Percentiles rank a stretch among this genome's conserved stretches.
Conservation (phyloP, 2,329 filamentous ascomycete genomes). For the Aschersonia sp. region DNA sequence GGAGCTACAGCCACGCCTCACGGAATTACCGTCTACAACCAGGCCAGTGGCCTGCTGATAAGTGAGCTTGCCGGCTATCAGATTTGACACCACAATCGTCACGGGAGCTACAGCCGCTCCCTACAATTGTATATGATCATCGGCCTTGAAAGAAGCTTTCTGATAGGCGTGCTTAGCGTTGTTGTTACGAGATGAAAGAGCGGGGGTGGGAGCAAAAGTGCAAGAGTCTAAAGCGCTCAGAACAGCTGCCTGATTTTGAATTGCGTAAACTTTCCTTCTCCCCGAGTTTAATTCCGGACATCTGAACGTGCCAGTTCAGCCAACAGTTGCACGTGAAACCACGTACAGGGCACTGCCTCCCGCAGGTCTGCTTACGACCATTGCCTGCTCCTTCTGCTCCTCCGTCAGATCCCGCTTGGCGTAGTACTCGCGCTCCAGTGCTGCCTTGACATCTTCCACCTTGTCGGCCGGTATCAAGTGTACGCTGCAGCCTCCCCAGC, state of each 20-base stretch:
- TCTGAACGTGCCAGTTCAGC: not conserved
- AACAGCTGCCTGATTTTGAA: not conserved
- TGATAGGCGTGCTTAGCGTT: no score
- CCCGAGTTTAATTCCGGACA: not conserved
- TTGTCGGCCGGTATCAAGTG: slow-evolving; percentile 79
- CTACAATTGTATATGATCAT: no score
- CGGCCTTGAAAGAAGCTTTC: no score
- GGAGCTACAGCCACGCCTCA: no score
- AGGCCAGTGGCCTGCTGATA: no score
- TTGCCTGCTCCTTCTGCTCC: slow-evolving; percentile 63
- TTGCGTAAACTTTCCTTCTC: not conserved
- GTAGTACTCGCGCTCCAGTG: slow-evolving; percentile 75
- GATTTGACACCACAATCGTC: no score
- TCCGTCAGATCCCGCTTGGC: slow-evolving; percentile 46
- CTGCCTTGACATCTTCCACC: slow-evolving; percentile 62
- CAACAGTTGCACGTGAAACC: slow-evolving; percentile 16
- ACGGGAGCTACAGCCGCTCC: no score
- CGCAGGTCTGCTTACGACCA: slow-evolving; percentile 81
- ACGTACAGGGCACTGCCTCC: slow-evolving; percentile 49
- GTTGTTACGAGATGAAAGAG: no score
- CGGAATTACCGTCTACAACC: no score
- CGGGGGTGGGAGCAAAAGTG: no score
- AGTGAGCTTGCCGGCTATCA: no score
- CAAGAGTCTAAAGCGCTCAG: no score
- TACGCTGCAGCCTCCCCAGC: slow-evolving; percentile 93